phyloP scores from a whole-genome alignment of 2,329 filamentous ascomycete genomes.

The Curvularia eragrostidis region DNA sequence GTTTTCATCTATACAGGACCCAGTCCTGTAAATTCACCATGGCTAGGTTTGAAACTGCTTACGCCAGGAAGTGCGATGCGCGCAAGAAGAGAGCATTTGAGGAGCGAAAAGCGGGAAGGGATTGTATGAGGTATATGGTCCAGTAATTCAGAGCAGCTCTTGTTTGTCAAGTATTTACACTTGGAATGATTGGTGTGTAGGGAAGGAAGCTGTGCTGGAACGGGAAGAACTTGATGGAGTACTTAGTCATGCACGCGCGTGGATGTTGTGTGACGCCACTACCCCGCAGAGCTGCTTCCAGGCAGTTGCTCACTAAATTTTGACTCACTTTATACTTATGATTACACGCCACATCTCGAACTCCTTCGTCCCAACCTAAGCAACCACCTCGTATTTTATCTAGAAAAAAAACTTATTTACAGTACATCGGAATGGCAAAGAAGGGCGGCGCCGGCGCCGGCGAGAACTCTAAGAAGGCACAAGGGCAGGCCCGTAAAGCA shows the following conservation, averaged over 20 bases:
- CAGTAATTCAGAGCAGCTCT: not conserved
- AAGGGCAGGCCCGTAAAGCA: slow-evolving; percentile 90
- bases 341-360: not conserved
- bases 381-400: not conserved
- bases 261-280: slow-evolving; percentile 16
- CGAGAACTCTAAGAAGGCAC: slow-evolving; percentile 80
- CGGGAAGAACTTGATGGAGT: not conserved
- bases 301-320: slow-evolving; percentile 20
- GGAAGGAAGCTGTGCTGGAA: not conserved
- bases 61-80: slow-evolving; percentile 31
- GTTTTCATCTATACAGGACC: slow-evolving; percentile 68
- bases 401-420: not conserved
- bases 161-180: too few species aligned
- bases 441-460: slow-evolving; percentile 70
- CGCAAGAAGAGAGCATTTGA: slow-evolving; percentile 28
- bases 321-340: slow-evolving; percentile 19
- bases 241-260: slow-evolving; percentile 23
- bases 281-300: slow-evolving; percentile 18
- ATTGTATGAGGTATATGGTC: slow-evolving; percentile 25
- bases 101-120: slow-evolving; percentile 39
- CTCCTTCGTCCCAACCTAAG: not conserved
- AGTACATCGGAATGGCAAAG: slow-evolving; percentile 36
- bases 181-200: too few species aligned
- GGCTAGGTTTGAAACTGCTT: slow-evolving; percentile 66
- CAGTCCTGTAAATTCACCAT: slow-evolving; percentile 73